Percentiles rank a stretch among this genome's conserved stretches.
These are phyloP conservation scores for Globisporangium polare DNA, from an alignment of 352 stramenopile genomes.

Conservation along the genomic window DNA sequence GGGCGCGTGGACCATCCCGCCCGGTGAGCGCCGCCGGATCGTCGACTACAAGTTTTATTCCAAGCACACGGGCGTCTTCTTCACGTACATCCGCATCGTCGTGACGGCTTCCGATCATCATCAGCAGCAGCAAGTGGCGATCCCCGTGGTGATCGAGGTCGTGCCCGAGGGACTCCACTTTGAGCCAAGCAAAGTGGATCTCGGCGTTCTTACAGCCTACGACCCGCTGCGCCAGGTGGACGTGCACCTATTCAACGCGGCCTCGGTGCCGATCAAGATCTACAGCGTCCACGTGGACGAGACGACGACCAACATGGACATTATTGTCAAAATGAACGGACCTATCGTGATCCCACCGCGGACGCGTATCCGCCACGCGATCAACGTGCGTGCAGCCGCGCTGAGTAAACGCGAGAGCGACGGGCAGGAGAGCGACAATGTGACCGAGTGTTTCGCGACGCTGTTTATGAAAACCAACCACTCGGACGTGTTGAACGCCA, in stretches of 20 bases:
- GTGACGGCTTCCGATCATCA: conserved; percentile 1
- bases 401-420: neutral
- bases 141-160: conserved; percentile 37
- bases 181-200: conserved; percentile 27
- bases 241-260: conserved; percentile 43
- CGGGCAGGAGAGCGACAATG: neutral
- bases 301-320: conserved; percentile 21
- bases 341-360: conserved; percentile 29
- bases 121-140: conserved; percentile 17
- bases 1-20: conserved; percentile 36
- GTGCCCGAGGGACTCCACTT: conserved; percentile 34
- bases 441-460: conserved; percentile 16
- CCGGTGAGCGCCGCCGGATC: conserved; percentile 28
- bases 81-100: conserved; percentile 39
- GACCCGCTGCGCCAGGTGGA: conserved; percentile 23
- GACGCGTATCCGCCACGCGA: conserved; percentile 27
- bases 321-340: conserved; percentile 28
- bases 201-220: conserved; percentile 30
- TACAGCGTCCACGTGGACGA: conserved; percentile 25
- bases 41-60: conserved; percentile 32
- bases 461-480: conserved; percentile 41
- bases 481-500: neutral
- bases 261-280: conserved; percentile 31
- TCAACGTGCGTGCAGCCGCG: conserved; percentile 24
- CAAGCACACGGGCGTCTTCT: conserved; percentile 21